Evolutionary conservation across 352 stramenopile genomes (phyloP).

Genomic region (Ochromonadaceae sp.): DNA sequence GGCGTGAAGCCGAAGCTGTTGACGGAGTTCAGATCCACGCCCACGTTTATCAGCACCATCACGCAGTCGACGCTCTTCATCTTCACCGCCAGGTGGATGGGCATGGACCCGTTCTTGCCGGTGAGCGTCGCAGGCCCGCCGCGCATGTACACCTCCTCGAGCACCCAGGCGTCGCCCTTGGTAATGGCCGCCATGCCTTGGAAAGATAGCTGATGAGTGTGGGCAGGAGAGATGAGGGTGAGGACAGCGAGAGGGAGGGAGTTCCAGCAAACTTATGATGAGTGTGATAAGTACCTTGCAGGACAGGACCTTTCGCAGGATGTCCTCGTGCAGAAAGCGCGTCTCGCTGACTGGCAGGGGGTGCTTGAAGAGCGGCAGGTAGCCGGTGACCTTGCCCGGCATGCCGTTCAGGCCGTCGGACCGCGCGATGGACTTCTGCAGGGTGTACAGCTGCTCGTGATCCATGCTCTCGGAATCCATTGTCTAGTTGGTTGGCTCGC

Average conservation of each 20-base stretch:
- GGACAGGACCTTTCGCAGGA: not conserved
- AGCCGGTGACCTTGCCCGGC: not conserved
- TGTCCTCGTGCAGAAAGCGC: not conserved
- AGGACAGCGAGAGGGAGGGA: too few relatives aligned
- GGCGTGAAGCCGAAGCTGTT: slow-evolving; percentile 6
- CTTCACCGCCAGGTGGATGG: slow-evolving; percentile 6
- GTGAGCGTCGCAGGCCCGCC: not conserved
- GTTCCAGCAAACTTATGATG: too few relatives aligned
- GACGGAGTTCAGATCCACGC: slow-evolving; percentile 3
- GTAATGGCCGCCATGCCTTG: not conserved
- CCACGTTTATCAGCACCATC: slow-evolving; percentile 5
- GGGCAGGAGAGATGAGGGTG: too few relatives aligned
- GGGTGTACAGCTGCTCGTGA: too few relatives aligned
- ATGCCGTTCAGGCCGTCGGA: slow-evolving; percentile 7
- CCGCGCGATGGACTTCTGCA: not conserved
- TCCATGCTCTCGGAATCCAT: too few relatives aligned
- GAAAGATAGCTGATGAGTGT: too few relatives aligned
- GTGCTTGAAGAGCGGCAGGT: not conserved
- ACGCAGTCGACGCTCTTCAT: slow-evolving; percentile 8
- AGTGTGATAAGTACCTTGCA: not conserved
- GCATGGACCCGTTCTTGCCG: not conserved
- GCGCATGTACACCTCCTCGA: slow-evolving; percentile 15
- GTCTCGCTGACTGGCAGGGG: not conserved
- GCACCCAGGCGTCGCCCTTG: slow-evolving; percentile 4
- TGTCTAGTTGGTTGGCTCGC: too few relatives aligned